Percentiles rank a stretch among this genome's conserved stretches.
phyloP scores from a whole-genome alignment of 2,329 filamentous ascomycete genomes.

The Colletotrichum higginsianum region DNA sequence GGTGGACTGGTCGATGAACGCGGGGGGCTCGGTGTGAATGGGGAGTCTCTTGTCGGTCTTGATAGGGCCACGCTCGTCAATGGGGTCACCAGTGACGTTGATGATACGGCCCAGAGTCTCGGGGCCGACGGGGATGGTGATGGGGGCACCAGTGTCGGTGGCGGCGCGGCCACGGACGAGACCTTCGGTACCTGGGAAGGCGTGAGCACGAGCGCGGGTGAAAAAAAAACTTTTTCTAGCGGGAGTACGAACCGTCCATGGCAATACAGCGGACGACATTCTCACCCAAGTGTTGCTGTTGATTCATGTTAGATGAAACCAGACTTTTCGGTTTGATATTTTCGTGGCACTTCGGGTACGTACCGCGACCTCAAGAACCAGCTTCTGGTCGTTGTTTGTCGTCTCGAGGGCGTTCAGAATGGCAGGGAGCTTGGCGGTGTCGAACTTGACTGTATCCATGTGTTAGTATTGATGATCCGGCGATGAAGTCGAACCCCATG shows the following conservation, averaged over 20 bases:
- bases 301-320: conserved; percentile 54
- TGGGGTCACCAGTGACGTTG: conserved; percentile 99
- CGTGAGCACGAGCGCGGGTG: conserved; percentile 34
- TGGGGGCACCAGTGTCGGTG: conserved; percentile 91
- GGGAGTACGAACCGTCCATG: conserved; percentile 89
- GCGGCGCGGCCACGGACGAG: conserved; percentile 92
- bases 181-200: conserved; percentile 91
- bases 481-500: conserved; percentile 21
- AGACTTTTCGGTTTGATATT: conserved; percentile 18
- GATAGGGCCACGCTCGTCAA: conserved; percentile 99
- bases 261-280: conserved; percentile 99
- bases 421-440: conserved; percentile 89
- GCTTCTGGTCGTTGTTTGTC: conserved; percentile 92
- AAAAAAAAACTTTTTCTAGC: conserved; percentile 43
- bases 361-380: conserved; percentile 97
- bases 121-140: conserved; percentile 95
- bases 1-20: conserved; percentile 96
- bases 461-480: conserved; percentile 32
- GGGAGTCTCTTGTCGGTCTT: conserved; percentile 89
- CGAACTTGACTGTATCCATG: conserved; percentile 87
- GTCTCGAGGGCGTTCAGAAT: conserved; percentile 98
- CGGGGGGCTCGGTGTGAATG: conserved; percentile 94
- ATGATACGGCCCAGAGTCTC: conserved; percentile 98
- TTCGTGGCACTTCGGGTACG: conserved; percentile 47
- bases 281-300: conserved; percentile 98